A percentile compares a stretch with the other conserved stretches of the same genome.
Conservation (phyloP, 495 filamentous ascomycete species). For the Aspergillus indologenus region DNA sequence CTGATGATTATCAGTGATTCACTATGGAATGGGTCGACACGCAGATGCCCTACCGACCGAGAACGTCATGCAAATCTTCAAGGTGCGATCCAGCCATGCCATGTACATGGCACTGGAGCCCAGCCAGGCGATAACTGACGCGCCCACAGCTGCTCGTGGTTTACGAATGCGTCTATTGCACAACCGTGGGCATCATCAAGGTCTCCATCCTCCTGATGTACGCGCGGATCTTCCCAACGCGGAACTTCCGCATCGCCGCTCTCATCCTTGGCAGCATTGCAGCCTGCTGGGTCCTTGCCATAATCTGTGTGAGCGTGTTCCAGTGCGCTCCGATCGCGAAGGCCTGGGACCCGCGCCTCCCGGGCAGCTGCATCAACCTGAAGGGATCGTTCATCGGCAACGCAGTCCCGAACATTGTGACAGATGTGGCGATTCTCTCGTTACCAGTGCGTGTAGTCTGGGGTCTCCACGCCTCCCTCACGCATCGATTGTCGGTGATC, state of each 20-base stretch:
- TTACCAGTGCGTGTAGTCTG: slow-evolving; percentile 17
- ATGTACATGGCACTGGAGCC: not conserved
- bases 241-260: not conserved
- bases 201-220: slow-evolving; percentile 4
- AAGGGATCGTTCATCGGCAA: slow-evolving; percentile 24
- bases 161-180: slow-evolving; percentile 5
- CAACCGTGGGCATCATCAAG: slow-evolving; percentile 4
- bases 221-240: not conserved
- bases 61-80: not conserved
- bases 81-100: not conserved
- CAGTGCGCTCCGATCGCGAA: slow-evolving; percentile 5
- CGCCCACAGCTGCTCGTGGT: not conserved
- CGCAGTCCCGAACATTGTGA: slow-evolving; percentile 30
- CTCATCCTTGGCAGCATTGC: not conserved
- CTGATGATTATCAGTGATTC: too few relatives aligned
- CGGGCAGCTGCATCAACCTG: slow-evolving; percentile 13
- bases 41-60: too few relatives aligned
- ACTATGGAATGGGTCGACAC: too few relatives aligned
- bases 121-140: not conserved
- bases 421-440: slow-evolving; percentile 27
- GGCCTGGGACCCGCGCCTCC: slow-evolving; percentile 3
- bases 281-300: slow-evolving; percentile 1
- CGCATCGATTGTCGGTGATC: slow-evolving; percentile 12
- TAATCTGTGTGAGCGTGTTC: slow-evolving; percentile 4
- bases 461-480: slow-evolving; percentile 8